Evolutionary conservation across 2,329 filamentous ascomycete species (phyloP).

Genomic region (Aureobasidium vineae): DNA sequence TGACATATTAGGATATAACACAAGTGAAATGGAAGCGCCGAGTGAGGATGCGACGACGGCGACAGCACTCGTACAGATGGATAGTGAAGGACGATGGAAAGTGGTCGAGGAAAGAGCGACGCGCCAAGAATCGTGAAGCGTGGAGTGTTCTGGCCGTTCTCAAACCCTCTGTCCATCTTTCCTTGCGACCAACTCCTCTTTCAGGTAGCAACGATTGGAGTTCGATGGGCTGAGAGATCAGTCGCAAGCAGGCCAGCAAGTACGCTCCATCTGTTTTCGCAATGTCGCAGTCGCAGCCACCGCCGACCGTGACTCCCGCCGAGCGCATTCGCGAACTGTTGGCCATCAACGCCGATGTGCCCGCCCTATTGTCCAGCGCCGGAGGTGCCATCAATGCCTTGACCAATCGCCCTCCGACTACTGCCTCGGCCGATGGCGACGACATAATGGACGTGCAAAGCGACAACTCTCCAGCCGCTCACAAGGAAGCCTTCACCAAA

Average conservation of each 20-base stretch:
- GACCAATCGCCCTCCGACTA: constrained; percentile 50
- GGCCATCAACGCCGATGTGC: constrained; percentile 66
- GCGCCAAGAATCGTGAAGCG: constrained; percentile 19
- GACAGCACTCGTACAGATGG: constrained; percentile 2
- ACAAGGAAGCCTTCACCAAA: constrained; percentile 59
- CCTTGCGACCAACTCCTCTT: neutral
- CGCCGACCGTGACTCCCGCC: constrained; percentile 58
- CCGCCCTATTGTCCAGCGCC: constrained; percentile 57
- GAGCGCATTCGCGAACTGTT: constrained; percentile 80
- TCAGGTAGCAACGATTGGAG: neutral
- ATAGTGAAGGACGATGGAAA: constrained; percentile 8
- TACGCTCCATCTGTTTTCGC: constrained; percentile 24
- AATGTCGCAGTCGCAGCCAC: constrained; percentile 32
- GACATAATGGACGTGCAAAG: constrained; percentile 42
- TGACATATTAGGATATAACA: constrained; percentile 36
- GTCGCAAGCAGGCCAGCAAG: constrained; percentile 10
- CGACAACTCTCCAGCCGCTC: constrained; percentile 32
- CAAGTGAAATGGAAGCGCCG: neutral
- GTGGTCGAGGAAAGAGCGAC: constrained; percentile 11
- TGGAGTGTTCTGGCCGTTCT: neutral
- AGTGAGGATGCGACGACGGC: neutral
- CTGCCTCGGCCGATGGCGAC: constrained; percentile 49
- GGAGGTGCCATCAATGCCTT: constrained; percentile 64
- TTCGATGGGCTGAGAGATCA: constrained; percentile 28
- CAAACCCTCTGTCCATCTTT: neutral